Conservation (phyloP, 768 basidiomycete genomes). For the Cantharellus anzutake region DNA sequence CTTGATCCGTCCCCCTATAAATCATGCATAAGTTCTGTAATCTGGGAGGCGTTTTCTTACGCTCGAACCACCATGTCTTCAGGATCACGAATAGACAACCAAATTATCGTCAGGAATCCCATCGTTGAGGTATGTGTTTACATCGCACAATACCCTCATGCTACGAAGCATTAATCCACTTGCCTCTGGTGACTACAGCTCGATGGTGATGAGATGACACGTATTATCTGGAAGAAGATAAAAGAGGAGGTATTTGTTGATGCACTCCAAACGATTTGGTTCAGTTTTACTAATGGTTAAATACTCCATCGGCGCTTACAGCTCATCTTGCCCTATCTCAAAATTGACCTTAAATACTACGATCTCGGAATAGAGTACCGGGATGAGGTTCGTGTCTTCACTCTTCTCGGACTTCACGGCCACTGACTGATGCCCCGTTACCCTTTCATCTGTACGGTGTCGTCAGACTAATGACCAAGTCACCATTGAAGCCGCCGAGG, state of each 20-base stretch:
- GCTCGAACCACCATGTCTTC: neutral
- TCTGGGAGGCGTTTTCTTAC: too few relatives aligned
- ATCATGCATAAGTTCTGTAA: too few relatives aligned
- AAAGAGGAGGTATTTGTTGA: constrained; percentile 52
- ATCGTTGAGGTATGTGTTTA: constrained; percentile 52
- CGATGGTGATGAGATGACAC: constrained; percentile 97
- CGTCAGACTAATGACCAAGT: constrained; percentile 78
- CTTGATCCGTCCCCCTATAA: too few relatives aligned
- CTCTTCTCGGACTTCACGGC: neutral
- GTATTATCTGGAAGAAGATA: constrained; percentile 98
- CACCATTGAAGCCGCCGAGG: constrained; percentile 84
- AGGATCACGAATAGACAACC: constrained; percentile 2
- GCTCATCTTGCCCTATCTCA: constrained; percentile 89
- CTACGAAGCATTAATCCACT: neutral
- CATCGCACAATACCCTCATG: neutral
- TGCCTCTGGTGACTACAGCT: neutral
- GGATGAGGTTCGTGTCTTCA: constrained; percentile 40
- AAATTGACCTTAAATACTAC: constrained; percentile 95
- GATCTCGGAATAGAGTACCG: constrained; percentile 91
- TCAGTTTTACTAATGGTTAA: neutral
- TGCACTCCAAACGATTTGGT: neutral
- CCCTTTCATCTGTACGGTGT: neutral
- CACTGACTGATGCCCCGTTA: neutral
- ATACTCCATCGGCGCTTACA: constrained; percentile 14
- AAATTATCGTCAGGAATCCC: constrained; percentile 66